Evolutionary conservation across 768 basidiomycete species (phyloP).

Genomic region (Suillus fuscotomentosus): DNA sequence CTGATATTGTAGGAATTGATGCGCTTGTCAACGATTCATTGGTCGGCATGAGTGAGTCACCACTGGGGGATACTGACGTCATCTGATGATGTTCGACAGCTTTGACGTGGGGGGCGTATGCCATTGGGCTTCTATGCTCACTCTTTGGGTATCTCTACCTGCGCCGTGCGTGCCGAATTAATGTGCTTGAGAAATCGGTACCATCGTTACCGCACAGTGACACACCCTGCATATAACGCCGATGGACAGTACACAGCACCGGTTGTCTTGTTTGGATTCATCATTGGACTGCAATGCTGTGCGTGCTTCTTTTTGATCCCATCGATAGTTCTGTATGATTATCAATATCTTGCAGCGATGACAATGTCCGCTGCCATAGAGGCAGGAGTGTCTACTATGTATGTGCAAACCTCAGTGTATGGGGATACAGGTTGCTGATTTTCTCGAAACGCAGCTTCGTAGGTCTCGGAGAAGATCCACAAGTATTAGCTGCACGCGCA

Average conservation of each 20-base stretch:
- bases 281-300: conserved; percentile 77
- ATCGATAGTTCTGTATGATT: background rate
- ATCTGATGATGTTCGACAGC: conserved; percentile 35
- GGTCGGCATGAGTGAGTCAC: conserved; percentile 65
- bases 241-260: conserved; percentile 78
- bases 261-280: conserved; percentile 74
- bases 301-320: conserved; percentile 28
- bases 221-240: conserved; percentile 70
- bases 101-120: conserved; percentile 79
- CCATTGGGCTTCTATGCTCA: conserved; percentile 68
- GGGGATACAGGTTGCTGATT: background rate
- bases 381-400: conserved; percentile 88
- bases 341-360: conserved; percentile 40
- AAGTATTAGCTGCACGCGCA: conserved; percentile 69
- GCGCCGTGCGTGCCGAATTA: conserved; percentile 45
- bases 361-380: conserved; percentile 75
- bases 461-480: conserved; percentile 81
- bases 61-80: background rate
- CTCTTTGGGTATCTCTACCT: conserved; percentile 79
- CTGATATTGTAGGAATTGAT: conserved; percentile 47
- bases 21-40: conserved; percentile 82
- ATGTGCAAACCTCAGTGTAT: conserved; percentile 17
- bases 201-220: conserved; percentile 41
- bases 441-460: conserved; percentile 62
- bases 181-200: background rate